Evolutionary conservation across 495 filamentous ascomycete genomes (phyloP).

Genomic region (Tuber calosporum): DNA sequence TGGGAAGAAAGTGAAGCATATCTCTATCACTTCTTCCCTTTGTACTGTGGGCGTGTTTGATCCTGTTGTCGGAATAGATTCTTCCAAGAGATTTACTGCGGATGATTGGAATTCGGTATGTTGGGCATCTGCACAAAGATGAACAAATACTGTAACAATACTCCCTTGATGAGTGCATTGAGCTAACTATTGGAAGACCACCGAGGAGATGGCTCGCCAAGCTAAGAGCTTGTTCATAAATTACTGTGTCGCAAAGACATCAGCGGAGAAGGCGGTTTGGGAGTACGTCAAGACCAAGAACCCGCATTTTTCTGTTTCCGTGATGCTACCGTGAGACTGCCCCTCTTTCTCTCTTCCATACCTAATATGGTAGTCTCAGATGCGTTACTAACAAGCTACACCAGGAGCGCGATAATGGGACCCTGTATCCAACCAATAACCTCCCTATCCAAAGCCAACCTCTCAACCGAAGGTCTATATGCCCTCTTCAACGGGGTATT

Average conservation of each 20-base stretch:
- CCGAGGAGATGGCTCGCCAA: not conserved
- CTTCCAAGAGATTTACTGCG: conserved; percentile 42
- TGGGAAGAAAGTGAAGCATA: conserved; percentile 42
- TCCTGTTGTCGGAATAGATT: conserved; percentile 37
- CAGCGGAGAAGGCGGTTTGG: conserved; percentile 45
- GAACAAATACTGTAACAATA: too few species aligned
- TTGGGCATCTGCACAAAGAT: too few species aligned
- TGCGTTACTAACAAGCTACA: not conserved
- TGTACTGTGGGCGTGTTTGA: conserved; percentile 30
- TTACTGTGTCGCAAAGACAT: conserved; percentile 45
- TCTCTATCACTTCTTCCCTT: conserved; percentile 41
- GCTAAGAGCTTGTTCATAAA: conserved; percentile 20
- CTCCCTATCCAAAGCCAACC: conserved; percentile 43
- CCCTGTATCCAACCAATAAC: conserved; percentile 6
- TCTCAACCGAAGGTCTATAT: conserved; percentile 32
- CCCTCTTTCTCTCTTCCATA: conserved; percentile 16
- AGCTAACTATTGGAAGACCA: not conserved
- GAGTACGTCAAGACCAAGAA: conserved; percentile 43
- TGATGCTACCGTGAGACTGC: conserved; percentile 44
- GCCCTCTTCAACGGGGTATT: conserved; percentile 43
- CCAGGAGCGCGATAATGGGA: not conserved
- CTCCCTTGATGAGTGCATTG: not conserved
- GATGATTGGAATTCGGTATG: conserved; percentile 45
- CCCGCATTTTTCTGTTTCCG: conserved; percentile 43
- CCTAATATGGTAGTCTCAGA: not conserved